Conservation (phyloP, 305 asterid species). For the Solanum chacoense region DNA sequence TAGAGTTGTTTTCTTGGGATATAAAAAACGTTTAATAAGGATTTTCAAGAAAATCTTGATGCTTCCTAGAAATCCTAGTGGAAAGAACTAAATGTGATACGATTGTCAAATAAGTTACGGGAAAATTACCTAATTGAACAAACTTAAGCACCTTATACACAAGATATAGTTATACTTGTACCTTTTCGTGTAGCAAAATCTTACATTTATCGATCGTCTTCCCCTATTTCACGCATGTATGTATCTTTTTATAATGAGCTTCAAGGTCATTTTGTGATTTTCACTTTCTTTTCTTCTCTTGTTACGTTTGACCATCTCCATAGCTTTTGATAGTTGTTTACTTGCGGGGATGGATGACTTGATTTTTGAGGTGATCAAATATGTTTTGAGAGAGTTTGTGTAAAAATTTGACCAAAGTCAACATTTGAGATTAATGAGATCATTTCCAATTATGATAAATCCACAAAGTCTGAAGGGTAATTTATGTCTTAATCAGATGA, state of each 20-base stretch:
- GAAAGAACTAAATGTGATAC: background rate
- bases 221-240: background rate
- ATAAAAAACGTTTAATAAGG: background rate
- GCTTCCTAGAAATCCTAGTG: background rate
- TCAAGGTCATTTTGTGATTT: background rate
- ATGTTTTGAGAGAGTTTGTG: background rate
- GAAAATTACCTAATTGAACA: background rate
- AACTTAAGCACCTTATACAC: background rate
- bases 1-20: conserved; percentile 25
- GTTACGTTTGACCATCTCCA: background rate
- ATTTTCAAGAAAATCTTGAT: background rate
- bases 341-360: background rate
- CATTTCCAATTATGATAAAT: background rate
- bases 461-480: background rate
- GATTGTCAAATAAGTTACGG: background rate
- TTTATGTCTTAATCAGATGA: background rate
- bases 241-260: background rate
- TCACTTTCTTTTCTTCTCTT: background rate
- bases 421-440: background rate
- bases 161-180: background rate
- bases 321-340: background rate
- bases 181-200: background rate
- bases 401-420: background rate
- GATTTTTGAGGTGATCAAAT: background rate
- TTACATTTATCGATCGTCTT: background rate